These are phyloP conservation scores for Dioszegia aurantiaca DNA, from an alignment of 768 basidiomycete species.

Conservation along the genomic window DNA sequence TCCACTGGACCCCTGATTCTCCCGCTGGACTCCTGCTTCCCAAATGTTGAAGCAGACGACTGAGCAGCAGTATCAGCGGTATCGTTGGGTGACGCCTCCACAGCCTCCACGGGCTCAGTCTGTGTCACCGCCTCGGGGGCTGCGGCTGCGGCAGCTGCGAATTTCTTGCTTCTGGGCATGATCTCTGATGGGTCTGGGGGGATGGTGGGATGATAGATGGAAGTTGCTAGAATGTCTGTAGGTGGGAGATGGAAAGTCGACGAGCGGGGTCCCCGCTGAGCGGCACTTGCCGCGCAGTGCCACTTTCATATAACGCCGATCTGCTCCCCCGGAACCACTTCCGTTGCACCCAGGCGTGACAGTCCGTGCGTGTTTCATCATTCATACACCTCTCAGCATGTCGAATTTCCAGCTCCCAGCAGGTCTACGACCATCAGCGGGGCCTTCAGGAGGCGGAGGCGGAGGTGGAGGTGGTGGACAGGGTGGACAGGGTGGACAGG, in stretches of 20 bases:
- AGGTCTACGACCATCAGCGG: slow-evolving; percentile 36
- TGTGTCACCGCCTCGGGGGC: too few species aligned
- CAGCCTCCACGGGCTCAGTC: not conserved
- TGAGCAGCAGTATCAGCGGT: not conserved
- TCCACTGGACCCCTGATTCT: slow-evolving; percentile 60
- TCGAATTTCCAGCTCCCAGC: slow-evolving; percentile 44
- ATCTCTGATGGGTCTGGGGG: not conserved
- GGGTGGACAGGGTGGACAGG: slow-evolving; percentile 11
- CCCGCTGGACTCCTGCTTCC: not conserved
- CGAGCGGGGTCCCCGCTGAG: too few species aligned
- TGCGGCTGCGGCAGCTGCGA: slow-evolving; percentile 7
- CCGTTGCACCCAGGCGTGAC: not conserved
- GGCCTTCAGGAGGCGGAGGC: slow-evolving; percentile 9
- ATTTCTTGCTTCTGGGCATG: slow-evolving; percentile 28
- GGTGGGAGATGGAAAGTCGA: too few species aligned
- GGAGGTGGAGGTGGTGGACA: slow-evolving; percentile 13
- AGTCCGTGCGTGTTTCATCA: slow-evolving; percentile 7
- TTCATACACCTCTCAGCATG: slow-evolving; percentile 19
- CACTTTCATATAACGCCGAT: not conserved
- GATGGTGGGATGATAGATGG: not conserved
- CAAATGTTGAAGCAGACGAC: not conserved
- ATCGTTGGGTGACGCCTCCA: too few species aligned
- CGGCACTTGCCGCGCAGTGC: too few species aligned
- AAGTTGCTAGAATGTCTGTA: not conserved
- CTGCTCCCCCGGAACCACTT: too few species aligned